Evolutionary conservation across 1,284 basidiomycete genomes (phyloP).

Genomic region (Macrocystidia cucumis): DNA sequence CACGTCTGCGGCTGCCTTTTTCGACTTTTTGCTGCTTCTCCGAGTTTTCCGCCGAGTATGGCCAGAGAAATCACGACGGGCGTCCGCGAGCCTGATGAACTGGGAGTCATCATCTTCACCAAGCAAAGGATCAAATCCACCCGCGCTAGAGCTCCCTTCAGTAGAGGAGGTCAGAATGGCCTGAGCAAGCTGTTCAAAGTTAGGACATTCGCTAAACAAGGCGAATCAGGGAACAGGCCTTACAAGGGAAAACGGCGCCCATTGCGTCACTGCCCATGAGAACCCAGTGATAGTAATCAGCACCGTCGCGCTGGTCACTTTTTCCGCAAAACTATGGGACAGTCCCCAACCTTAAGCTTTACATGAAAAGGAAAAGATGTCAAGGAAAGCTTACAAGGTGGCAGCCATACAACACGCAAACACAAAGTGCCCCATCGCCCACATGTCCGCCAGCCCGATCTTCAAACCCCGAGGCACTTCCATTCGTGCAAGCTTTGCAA

Average conservation of each 20-base stretch:
- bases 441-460: conserved; percentile 65
- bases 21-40: no score
- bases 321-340: conserved; percentile 47
- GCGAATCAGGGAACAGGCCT: conserved; percentile 14
- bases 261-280: conserved; percentile 74
- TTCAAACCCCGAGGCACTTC: conserved; percentile 53
- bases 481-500: conserved; percentile 26
- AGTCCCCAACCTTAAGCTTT: conserved; percentile 5
- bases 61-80: no score
- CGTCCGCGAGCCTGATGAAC: conserved; percentile 45
- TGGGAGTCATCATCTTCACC: conserved; percentile 40
- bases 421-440: conserved; percentile 69
- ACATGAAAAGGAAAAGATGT: background rate
- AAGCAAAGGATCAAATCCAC: conserved; percentile 20
- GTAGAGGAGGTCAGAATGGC: conserved; percentile 60
- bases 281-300: conserved; percentile 67
- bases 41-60: no score
- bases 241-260: conserved; percentile 76
- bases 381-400: conserved; percentile 53
- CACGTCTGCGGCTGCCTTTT: no score
- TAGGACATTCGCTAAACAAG: background rate
- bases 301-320: conserved; percentile 54
- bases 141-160: no score
- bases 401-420: conserved; percentile 65
- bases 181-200: conserved; percentile 49